phyloP scores from a whole-genome alignment of 2,329 filamentous ascomycete genomes.

The Phyllosticta paracitricarpa region DNA sequence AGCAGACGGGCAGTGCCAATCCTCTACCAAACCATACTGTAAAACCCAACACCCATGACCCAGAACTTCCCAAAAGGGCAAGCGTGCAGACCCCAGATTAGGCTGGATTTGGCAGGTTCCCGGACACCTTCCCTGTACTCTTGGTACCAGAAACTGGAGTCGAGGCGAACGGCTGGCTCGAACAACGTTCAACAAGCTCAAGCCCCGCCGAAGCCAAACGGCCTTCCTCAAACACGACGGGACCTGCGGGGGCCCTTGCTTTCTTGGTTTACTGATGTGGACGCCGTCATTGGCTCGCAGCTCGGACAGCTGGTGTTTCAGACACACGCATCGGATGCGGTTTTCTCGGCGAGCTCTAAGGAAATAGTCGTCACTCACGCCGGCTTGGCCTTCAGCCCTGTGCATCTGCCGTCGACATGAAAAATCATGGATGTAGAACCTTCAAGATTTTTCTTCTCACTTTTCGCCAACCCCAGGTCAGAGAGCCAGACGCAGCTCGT shows the following conservation, averaged over 20 bases:
- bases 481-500: neutral
- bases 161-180: neutral
- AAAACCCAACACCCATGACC: neutral
- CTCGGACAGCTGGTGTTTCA: neutral
- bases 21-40: neutral
- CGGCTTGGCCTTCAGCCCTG: neutral
- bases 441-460: neutral
- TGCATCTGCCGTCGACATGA: neutral
- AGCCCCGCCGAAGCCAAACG: neutral
- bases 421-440: neutral
- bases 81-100: neutral
- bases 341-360: neutral
- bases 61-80: neutral
- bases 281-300: neutral
- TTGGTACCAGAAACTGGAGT: neutral
- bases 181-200: neutral
- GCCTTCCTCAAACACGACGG: neutral
- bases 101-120: neutral
- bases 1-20: neutral
- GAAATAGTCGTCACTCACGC: neutral
- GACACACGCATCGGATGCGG: neutral
- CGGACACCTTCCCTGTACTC: neutral
- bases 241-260: neutral
- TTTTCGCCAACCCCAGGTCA: neutral
- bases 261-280: neutral